Conservation (phyloP, 139 green algal genomes). For the Medakamo hakoo region DNA sequence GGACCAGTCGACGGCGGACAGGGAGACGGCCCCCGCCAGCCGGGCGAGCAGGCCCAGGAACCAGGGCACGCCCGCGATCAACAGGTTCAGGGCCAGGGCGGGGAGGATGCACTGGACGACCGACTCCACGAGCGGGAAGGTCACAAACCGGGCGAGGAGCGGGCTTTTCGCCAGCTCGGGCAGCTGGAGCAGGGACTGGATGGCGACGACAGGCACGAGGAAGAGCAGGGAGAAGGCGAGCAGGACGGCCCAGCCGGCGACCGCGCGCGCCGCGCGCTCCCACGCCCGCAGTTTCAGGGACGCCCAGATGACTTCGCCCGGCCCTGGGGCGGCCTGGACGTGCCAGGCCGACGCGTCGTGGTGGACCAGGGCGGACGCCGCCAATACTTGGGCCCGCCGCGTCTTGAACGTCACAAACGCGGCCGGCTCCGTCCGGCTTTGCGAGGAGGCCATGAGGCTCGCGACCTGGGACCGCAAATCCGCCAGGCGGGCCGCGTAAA, state of each 20-base stretch:
- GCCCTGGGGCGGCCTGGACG: conserved; percentile 15
- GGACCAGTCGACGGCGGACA: no score
- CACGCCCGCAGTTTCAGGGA: conserved; percentile 14
- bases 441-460: background rate
- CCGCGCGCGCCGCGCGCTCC: conserved; percentile 5
- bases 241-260: conserved; percentile 14
- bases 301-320: conserved; percentile 11
- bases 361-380: conserved; percentile 20
- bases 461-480: conserved; percentile 1
- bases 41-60: background rate
- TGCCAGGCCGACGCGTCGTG: conserved; percentile 27
- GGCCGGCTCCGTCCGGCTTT: conserved; percentile 10
- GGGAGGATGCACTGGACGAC: background rate
- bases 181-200: conserved; percentile 22
- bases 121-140: background rate
- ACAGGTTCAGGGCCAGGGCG: background rate
- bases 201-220: conserved; percentile 7
- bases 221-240: conserved; percentile 15
- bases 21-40: background rate
- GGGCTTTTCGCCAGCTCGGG: no score
- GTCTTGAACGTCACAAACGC: conserved; percentile 45
- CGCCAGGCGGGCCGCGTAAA: conserved; percentile 3
- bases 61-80: background rate
- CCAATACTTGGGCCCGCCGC: conserved; percentile 18
- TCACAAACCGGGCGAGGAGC: no score